phyloP scores from a whole-genome alignment of 1,284 basidiomycete species.

The Phellopilus nigrolimitatus region DNA sequence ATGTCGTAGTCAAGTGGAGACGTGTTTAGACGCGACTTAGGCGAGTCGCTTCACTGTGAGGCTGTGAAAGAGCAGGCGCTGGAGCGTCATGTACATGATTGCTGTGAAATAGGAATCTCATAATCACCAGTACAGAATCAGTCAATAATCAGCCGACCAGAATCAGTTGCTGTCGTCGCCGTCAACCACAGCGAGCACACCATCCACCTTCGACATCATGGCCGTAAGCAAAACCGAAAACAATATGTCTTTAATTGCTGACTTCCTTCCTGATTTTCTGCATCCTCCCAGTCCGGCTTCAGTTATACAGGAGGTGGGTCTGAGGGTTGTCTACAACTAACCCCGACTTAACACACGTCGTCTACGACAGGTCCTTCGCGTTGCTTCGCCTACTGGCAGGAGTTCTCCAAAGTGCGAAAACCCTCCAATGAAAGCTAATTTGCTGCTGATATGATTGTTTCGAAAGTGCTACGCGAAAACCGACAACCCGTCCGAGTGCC shows the following conservation, averaged over 20 bases:
- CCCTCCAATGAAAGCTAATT: neutral
- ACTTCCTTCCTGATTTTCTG: neutral
- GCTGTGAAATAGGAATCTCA: neutral
- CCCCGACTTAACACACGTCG: neutral
- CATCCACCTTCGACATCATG: slow-evolving; percentile 18
- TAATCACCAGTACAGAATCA: neutral
- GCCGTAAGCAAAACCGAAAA: slow-evolving; percentile 18
- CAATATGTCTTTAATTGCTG: neutral
- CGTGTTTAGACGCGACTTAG: neutral
- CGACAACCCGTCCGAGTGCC: slow-evolving; percentile 73
- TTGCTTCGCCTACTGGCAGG: slow-evolving; percentile 93
- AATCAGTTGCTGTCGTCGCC: too few relatives aligned
- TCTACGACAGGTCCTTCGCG: slow-evolving; percentile 66
- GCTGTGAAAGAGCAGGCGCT: slow-evolving; percentile 13
- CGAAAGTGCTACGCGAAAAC: slow-evolving; percentile 82
- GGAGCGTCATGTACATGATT: slow-evolving; percentile 4
- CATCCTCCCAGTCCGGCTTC: slow-evolving; percentile 45
- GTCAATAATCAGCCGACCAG: neutral
- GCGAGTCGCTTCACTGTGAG: slow-evolving; percentile 1
- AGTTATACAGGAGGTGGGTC: slow-evolving; percentile 57
- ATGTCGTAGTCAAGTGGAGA: slow-evolving; percentile 4
- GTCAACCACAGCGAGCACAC: too few relatives aligned
- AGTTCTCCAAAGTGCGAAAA: slow-evolving; percentile 70
- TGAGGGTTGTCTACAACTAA: slow-evolving; percentile 20
- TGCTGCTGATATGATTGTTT: neutral